phyloP scores from a whole-genome alignment of 2,329 filamentous ascomycete genomes.

The Penicillium decumbens region DNA sequence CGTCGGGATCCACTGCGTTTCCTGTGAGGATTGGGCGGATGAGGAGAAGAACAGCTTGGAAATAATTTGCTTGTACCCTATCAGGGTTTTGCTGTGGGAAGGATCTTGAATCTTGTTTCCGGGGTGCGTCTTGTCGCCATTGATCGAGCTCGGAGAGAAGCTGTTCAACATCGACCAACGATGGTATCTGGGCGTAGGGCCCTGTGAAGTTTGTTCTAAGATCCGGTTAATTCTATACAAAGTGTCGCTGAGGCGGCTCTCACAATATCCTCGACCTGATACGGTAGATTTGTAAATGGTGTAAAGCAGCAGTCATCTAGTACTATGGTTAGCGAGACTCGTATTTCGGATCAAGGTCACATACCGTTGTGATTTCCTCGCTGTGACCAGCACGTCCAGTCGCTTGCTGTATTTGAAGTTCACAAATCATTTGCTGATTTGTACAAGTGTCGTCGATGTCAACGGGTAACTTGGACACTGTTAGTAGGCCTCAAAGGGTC shows the following conservation, averaged over 20 bases:
- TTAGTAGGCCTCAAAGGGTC: not conserved
- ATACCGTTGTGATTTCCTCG: not conserved
- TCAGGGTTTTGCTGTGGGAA: not conserved
- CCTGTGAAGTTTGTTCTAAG: not conserved
- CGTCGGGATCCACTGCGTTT: not conserved
- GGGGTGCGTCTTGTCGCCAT: not conserved
- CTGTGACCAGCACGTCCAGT: not conserved
- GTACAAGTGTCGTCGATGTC: not conserved
- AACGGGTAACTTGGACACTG: not conserved
- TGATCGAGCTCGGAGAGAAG: not conserved
- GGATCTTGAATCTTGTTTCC: not conserved
- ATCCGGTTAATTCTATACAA: not conserved
- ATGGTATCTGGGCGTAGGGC: not conserved
- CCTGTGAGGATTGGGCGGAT: not conserved
- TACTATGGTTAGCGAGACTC: not conserved
- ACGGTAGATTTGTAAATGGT: conserved; percentile 18
- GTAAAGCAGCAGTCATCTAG: conserved; percentile 19
- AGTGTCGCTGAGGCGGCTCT: not conserved
- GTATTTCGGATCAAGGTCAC: not conserved
- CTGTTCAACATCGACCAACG: not conserved
- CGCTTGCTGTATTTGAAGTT: not conserved
- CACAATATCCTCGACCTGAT: conserved; percentile 19
- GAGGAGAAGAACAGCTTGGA: not conserved
- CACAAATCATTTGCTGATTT: not conserved
- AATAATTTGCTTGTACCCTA: not conserved